Base-by-base conservation (phyloP, 2,329 filamentous ascomycete genomes). In the Epichloe bromicola region DNA sequence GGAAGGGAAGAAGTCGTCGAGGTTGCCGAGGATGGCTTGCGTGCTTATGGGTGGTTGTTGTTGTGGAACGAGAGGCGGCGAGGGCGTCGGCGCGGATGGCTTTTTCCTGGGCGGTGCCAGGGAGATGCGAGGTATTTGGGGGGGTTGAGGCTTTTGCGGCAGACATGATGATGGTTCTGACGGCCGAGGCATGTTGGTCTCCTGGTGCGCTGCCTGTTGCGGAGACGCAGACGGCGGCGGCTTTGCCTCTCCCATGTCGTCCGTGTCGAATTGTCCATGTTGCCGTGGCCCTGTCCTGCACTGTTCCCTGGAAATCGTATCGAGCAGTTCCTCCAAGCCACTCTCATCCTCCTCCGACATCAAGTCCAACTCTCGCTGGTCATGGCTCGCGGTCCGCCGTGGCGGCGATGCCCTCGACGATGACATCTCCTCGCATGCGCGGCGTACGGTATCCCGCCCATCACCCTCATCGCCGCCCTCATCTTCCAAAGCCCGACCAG, bases 1-100 rank as follows among this genome's bases (percentile, higher is more conserved):
- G n/a, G 71, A 74, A 0, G 76, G 76, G 43, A 79, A 75, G 54
- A 79, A 71, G 50, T 78, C 75, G 39, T 78, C 75, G 7, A 75
- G 58, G 53, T 76, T 68, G 40, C 69, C 62, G 8, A 79, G 63
- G n/a, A 80, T 78, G 8, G 70, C 65, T 53, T 79, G 77, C 0
- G 76, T 80, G 55, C 73, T 75, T 23, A 63, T 57, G 2, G 67
- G 68, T 3, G 67, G 68, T 3, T 65, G 65, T 2, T 52, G 43
- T 38, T 63, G 60, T 6, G 26, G 3, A 23, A 46, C 17, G 1
- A 37, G 56, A 1, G 57, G 56, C 3, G 50, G 55, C 2, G n/a
- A 7, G 10, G 33, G 33, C 15, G 17, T 7, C 44, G 30, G 44
- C 2, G n/a, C 10, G 11, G 19, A 37, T 23, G 12, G 20, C 3